Base-by-base conservation (phyloP, 495 filamentous ascomycete species). In the Neurospora sp. region DNA sequence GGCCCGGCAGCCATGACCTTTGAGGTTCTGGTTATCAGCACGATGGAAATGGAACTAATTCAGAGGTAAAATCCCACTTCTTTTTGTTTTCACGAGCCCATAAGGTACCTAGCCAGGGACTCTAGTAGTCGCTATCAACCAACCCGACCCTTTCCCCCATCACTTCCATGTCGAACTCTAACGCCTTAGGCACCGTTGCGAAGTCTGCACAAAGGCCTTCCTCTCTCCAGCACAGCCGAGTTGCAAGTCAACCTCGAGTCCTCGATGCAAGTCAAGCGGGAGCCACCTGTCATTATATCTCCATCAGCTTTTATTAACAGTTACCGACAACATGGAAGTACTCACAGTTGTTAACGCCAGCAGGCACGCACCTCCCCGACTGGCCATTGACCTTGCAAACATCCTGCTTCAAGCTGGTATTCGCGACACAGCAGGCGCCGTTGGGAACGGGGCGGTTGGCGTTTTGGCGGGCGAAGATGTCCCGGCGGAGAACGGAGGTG, bases 321-420 rank as follows among this genome's bases (percentile, higher is more conserved):
- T 4, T 16, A 48, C 10, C 3, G 3, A 1, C 8, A 0, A 37
- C 4, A 6, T 37, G 5, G 6, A 1, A 31, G 22, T 8, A 76
- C 78, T 69, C 70, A 78, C 78, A 79, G 48, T 74, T 75, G 41
- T 75, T 75, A 20, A 72, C 73, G n/a, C 70, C 71, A 3, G 74
- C 74, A 14, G 78, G 78, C n/a, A 79, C 78, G 71, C 78, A 79
- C n/a, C 72, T 76, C 4, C 78, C 78, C 3, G 31, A 1, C 70
- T 72, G 65, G 68, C 78, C 78, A 61, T 78, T 78, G 70, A 75
- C 73, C 5, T 22, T 76, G 74, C 79, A 81, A 40, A 74, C 22
- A 71, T 81, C 79, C 75, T 81, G 78, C 76, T 80, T 80, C 38
- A 80, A 70, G 72, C 39, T 76, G 17, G 77, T 79, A 39, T 71